Base-by-base conservation (phyloP, 2,329 filamentous ascomycete species). In the Trichoderma asperellum region DNA sequence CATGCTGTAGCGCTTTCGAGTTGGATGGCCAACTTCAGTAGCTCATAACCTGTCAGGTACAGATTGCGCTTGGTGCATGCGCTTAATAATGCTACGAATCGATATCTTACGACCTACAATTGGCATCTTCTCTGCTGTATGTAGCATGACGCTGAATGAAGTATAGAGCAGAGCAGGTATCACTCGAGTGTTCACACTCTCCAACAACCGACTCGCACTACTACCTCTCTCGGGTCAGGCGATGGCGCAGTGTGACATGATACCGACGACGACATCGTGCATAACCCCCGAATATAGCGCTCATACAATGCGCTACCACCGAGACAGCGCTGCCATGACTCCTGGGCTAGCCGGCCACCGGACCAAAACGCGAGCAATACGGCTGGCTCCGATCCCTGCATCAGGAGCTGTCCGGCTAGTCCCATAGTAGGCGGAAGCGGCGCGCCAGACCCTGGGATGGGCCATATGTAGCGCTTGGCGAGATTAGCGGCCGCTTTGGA, bases 291-390 rank as follows among this genome's bases (percentile, higher is more conserved):
- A 32, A 32, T 56, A 65, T 43, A 11, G 52, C 52, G 47, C 27
- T 32, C 24, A 14, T 63, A 24, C 24, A 24, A 2, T 24, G 24
- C 24, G 24, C 24, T 24, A 24, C 21, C 53, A 27, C 40, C 18
- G 40, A 10, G 18, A 43, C 18, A 10, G 40, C 40, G 18, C 40
- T 18, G 32, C 32, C 32, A 32, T 32, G 32, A n/a, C 5, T 18
- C 40, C 40, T 43, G 40, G 32, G 21, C 60, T 53, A 11, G 43
- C 47, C n/a, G 47, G 27, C 52, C 16, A 55, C 35, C 49, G 40
- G n/a, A 24, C 47, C 37, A n/a, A 18, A 58, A 58, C 35, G 63
- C 63, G 63, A 66, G 63, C 63, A 66, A 66, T 66, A 66, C 63
- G 63, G 53, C 32, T 35, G 52, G 52, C 52, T 65, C 24, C 3